phyloP scores from a whole-genome alignment of 257 asterid species.

The Solanum etuberosum region DNA sequence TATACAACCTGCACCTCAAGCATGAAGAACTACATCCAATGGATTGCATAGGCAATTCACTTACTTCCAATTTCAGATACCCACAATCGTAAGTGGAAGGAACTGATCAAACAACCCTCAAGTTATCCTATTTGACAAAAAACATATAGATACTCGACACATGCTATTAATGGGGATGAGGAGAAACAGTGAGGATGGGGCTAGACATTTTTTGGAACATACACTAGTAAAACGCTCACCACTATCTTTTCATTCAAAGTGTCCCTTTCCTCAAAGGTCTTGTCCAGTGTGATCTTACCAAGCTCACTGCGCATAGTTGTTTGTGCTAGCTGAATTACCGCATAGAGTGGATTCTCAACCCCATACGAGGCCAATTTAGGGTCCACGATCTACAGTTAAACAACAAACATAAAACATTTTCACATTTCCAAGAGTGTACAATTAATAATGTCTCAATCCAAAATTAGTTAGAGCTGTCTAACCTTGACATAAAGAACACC shows the following conservation, averaged over 20 bases:
- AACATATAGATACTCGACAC: not conserved
- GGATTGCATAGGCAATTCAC: not conserved
- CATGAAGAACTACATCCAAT: not conserved
- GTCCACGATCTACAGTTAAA: slow-evolving; percentile 53
- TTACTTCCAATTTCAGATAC: not conserved
- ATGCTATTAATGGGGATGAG: not conserved
- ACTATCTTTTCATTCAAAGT: slow-evolving; percentile 82
- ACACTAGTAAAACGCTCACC: slow-evolving; percentile 31
- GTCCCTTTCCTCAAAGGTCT: slow-evolving; percentile 94
- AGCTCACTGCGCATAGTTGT: slow-evolving; percentile 99
- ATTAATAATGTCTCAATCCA: not conserved
- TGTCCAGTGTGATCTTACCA: slow-evolving; percentile 88
- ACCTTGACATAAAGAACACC: slow-evolving; percentile 88
- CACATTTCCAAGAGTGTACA: not conserved
- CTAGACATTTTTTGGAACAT: not conserved
- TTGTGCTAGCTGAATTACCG: slow-evolving; percentile 87
- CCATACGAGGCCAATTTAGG: slow-evolving; percentile 94
- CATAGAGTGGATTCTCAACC: slow-evolving; percentile 74
- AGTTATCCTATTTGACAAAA: not conserved
- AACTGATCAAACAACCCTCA: not conserved
- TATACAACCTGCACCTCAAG: not conserved
- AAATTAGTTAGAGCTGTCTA: not conserved
- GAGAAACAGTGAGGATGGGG: not conserved
- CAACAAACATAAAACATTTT: not conserved
- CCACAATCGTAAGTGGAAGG: not conserved